Conservation (phyloP, 2,329 filamentous ascomycete species). For the Thelonectria rubi region DNA sequence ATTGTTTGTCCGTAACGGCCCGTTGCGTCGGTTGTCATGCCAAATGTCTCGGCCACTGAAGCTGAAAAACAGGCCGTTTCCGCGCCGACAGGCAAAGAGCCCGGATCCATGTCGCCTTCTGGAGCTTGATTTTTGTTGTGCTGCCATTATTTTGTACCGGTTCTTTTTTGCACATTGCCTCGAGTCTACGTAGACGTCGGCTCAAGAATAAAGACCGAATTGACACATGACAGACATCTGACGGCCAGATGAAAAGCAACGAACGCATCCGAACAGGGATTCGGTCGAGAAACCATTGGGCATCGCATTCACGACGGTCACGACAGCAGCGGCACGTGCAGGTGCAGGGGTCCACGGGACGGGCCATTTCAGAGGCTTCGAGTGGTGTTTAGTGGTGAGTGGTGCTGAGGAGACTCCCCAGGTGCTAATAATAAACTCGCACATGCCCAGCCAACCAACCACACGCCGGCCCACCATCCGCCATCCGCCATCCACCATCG, state of each 20-base stretch:
- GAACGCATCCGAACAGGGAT: neutral
- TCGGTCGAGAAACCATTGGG: neutral
- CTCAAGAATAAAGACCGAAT: no score
- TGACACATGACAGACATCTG: no score
- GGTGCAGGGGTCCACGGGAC: constrained; percentile 37
- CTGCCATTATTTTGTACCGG: neutral
- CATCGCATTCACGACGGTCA: constrained; percentile 25
- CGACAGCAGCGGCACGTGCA: constrained; percentile 45
- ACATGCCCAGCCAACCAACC: constrained; percentile 22
- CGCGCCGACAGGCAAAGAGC: constrained; percentile 18
- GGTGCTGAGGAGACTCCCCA: neutral
- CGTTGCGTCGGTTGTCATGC: constrained; percentile 20
- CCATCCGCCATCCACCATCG: constrained; percentile 6
- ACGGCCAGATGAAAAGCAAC: neutral
- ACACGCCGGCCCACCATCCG: constrained; percentile 1
- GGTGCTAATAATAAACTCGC: constrained; percentile 14
- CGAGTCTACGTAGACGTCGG: no score
- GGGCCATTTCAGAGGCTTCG: neutral
- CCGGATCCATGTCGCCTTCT: constrained; percentile 19
- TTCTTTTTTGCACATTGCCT: no score
- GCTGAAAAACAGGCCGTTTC: constrained; percentile 12
- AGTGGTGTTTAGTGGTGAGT: neutral
- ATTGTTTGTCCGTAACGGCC: constrained; percentile 17
- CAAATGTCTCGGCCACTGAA: constrained; percentile 16
- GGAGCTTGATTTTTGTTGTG: no score